Evolutionary conservation across 179 eudicot species (phyloP), one percentile per base, ranked within the genome.

Genomic region (Kewa caespitosa): DNA sequence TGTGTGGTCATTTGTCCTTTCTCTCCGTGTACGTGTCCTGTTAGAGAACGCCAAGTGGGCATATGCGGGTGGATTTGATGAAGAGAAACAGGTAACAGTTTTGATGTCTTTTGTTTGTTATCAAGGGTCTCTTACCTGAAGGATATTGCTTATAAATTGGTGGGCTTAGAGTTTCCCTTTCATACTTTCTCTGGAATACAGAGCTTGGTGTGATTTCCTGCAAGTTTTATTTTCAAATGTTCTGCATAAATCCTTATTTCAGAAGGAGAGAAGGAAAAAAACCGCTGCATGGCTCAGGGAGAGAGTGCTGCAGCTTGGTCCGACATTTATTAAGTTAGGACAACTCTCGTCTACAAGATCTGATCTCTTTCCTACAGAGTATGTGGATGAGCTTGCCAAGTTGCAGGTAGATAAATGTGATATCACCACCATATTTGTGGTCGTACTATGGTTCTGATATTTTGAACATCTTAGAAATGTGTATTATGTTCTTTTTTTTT

Each of bases 271-370:
- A 84, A 89, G 97, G 79, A 81, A 77, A 81, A 61, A 55, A 77
- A 93, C 98, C 57, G 99, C 98, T 31, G 83, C 97, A 28, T 96
- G 99, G 99, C 80, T 96, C 79, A 78, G 97, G 64, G 99, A 96
- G 75, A 71, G 89, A 54, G 93, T 96, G 59, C 78, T 96, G 79
- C 98, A 93, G 87, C 99, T 96, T 79, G 99, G 99, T 68, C 99
- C 99, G 1, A 93, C 98, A 73, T 94, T 93, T 83, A 96, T 96
- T 67, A 96, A 96, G 78, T 81, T 96, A 20, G 99, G 99, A 50
- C 99, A 96, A 76, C 76, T 96, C 55, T 91, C 92, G 22, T 96
- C 99, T 18, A 90, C 99, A 43, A 90, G 99, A 77, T 96, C 99
- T 54, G 98, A 96, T 91, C 76, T 96, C 46, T 96, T 96, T 76